phyloP scores from a whole-genome alignment of 352 stramenopile species.

The Pythium monospermum region DNA sequence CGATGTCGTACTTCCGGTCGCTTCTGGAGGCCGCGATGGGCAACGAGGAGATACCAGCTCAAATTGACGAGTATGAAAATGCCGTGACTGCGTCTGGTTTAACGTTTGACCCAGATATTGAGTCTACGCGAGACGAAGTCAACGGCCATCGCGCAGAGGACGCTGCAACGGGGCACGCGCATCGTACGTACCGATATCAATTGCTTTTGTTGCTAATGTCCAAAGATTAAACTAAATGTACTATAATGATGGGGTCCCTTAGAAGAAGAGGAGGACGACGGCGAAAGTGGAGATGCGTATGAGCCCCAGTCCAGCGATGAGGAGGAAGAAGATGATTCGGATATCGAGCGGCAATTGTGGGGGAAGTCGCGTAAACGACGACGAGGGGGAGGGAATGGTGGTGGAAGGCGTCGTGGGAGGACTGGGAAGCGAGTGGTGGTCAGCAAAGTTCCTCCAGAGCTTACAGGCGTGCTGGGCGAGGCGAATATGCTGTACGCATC shows the following conservation, averaged over 20 bases:
- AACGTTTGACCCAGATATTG: constrained; percentile 23
- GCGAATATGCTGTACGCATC: constrained; percentile 86
- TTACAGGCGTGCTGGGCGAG: constrained; percentile 73
- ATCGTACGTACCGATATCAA: too few species aligned
- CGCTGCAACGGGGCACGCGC: neutral
- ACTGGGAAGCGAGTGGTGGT: constrained; percentile 54
- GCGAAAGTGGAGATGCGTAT: constrained; percentile 51
- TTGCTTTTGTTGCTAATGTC: too few species aligned
- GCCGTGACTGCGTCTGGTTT: constrained; percentile 21
- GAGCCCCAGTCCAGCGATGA: constrained; percentile 57
- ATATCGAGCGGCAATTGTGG: constrained; percentile 80
- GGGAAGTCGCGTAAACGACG: constrained; percentile 62
- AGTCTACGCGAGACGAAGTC: constrained; percentile 14
- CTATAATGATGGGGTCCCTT: too few species aligned
- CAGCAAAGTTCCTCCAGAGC: constrained; percentile 73
- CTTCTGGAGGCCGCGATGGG: constrained; percentile 79
- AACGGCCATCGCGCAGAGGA: constrained; percentile 17
- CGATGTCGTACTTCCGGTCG: constrained; percentile 80
- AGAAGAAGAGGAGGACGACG: constrained; percentile 23
- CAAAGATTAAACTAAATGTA: too few species aligned
- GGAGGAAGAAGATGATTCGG: constrained; percentile 76
- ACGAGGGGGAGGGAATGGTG: constrained; percentile 24
- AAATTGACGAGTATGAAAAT: constrained; percentile 46
- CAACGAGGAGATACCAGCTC: constrained; percentile 41
- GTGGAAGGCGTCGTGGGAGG: constrained; percentile 23